Evolutionary conservation across 805 yeast genomes (phyloP), one percentile per base, ranked within the genome.

Genomic region (Candida pini): DNA sequence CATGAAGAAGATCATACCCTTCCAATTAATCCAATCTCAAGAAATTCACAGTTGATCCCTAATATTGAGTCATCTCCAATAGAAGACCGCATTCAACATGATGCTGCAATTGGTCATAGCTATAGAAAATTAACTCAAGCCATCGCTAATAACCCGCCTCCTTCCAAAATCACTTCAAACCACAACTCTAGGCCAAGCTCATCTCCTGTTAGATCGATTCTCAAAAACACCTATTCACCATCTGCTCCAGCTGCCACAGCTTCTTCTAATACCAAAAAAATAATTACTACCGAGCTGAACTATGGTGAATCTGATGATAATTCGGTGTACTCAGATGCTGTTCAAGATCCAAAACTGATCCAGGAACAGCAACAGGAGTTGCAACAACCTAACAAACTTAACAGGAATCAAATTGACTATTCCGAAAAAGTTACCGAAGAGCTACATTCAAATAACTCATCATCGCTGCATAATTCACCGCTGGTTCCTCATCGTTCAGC

Each of bases 341-440:
- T 38, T 4, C 51, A 47, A 24, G 51, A 44, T 18, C 13, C 28
- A 30, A 28, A 28, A 26, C 14, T 9, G 19, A 14, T 26, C 17
- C 6, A 9, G n/a, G 10, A 16, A 8, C 18, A 18, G 12, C 10
- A 15, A 16, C 6, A 17, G n/a, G 12, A 3, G 8, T 18, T 13
- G 14, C 19, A 13, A 2, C 20, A 15, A 23, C n/a, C 25, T 23
- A n/a, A n/a, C 27, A 18, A 23, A 10, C 21, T 23, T 14, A 20
- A 12, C 12, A 19, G 22, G 12, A 28, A 28, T 9, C 23, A 28
- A 5, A 30, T 23, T 17, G 18, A 21, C 12, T 46, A 44, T 16
- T 33, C 43, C 18, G 53, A 52, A 23, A 51, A 49, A 27, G 53
- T 49, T 9, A 46, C 56, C 4, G 56, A 52, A 37, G 53, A 50